Percentiles rank a stretch among this genome's conserved stretches.
Conservation (phyloP, 208 protist species). For the Acanthamoeba sp. region DNA sequence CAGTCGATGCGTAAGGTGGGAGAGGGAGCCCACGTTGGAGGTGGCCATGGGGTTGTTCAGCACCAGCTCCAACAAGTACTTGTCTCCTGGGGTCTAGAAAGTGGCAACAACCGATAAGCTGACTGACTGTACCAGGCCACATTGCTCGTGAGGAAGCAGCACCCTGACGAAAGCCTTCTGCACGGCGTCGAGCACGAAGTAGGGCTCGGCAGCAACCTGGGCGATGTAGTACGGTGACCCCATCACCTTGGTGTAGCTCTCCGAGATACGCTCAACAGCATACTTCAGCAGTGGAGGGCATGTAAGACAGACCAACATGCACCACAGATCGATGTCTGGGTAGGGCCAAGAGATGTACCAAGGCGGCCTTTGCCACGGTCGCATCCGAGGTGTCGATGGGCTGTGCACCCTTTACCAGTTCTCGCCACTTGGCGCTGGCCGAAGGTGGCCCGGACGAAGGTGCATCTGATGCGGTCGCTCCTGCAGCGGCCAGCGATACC, state of each 20-base stretch:
- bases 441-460: background rate
- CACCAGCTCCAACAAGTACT: conserved; percentile 31
- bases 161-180: background rate
- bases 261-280: background rate
- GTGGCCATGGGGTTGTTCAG: background rate
- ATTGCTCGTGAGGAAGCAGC: background rate
- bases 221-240: background rate
- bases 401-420: background rate
- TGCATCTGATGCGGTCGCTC: too few relatives aligned
- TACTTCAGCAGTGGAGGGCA: conserved; percentile 1
- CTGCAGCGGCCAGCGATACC: background rate
- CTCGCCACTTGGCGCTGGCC: background rate
- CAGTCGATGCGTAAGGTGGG: background rate
- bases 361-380: background rate
- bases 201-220: background rate
- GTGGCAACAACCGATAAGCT: background rate
- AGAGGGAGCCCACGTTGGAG: background rate
- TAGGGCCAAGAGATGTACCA: background rate
- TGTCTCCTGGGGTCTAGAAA: background rate
- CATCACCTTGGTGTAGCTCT: conserved; percentile 37
- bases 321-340: too few relatives aligned
- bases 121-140: too few relatives aligned
- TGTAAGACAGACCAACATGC: too few relatives aligned
- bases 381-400: background rate
- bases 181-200: background rate